Evolutionary conservation across 495 filamentous ascomycete species (phyloP), one percentile per base, ranked within the genome.

Genomic region (Jackrogersella minutella): DNA sequence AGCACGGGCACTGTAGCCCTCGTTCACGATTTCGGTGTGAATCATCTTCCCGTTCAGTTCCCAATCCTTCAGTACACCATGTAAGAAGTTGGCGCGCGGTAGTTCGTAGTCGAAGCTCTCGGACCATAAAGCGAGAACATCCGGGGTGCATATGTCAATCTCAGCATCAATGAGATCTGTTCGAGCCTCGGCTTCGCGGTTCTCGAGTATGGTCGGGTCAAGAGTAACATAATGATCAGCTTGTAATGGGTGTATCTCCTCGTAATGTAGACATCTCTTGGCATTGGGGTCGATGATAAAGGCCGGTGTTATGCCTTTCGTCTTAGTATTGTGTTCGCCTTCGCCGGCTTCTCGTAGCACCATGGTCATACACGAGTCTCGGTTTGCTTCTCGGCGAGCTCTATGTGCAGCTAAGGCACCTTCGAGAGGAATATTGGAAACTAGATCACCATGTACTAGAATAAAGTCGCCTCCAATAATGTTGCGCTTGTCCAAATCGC

Each of bases 361-460:
- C 87, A 98, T 93, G 21, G 95, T 99, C 96, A 99, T 99, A 78
- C 97, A 97, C 11, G 94, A 92, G 74, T 97, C 93, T 73, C 95
- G 94, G 78, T 96, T 91, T 50, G 86, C 85, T 73, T 87, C 87
- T 39, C 95, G 88, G 30, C 95, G 90, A 46, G 88, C 86, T 53
- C 91, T 86, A 75, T 99, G 95, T 34, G 84, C 86, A 4, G 86
- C 82, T 44, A 99, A 78, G n/a, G 89, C 90, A 41, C 79, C 82
- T 66, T 93, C 92, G 19, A 99, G 88, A 7, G 89, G 85, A 44
- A 98, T 74, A 71, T 97, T 99, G 64, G 92, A 88, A 68, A 99
- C 88, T n/a, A 98, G 83, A 74, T 99, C 95, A 37, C 94, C 95
- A 74, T 94, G 93, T 21, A 98, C 91, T 21, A 96, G 78, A 61